Base-by-base conservation (phyloP, 495 filamentous ascomycete genomes). In the Penicillium silybi region DNA sequence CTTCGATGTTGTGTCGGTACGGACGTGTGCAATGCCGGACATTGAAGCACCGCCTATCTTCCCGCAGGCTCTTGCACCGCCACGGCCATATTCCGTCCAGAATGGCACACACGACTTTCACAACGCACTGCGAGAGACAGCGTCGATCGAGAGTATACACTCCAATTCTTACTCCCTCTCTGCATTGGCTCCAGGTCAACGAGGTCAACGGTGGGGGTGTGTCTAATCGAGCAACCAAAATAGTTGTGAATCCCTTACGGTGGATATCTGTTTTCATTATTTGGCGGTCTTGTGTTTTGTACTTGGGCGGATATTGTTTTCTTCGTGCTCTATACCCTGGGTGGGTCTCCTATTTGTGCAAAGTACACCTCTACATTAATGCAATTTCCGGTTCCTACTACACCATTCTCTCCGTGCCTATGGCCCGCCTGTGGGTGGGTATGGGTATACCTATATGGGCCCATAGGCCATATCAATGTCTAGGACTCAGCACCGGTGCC, bases 101-200 rank as follows among this genome's bases (percentile, higher is more conserved):
- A 50, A 43, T 10, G 53, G 51, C n/a, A 56, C 59, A 0, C 41
- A 43, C n/a, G 52, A 61, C 4, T 65, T 63, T 5, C 62, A 63
- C 26, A 40, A 60, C 18, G 59, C 54, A 0, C 18, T 63, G 6
- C 53, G 52, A 2, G 48, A 65, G 38, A 58, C 62, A 0, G 22
- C 44, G 0, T 57, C 52, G 1, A 46, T 23, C 17, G 56, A 59
- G 6, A 47, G 49, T 29, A 25, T 47, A 16, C 37, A 42, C 23
- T 11, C 37, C 4, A 10, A 10, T 2, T 2, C 0, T 5, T n/a
- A 19, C 6, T n/a, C 47, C 0, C 27, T 42, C 13, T 32, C 1
- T 39, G 44, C 15, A 26, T 46, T 8, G 50, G 46, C 1, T 50
- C 50, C 1, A 22, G 32, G 7, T 39, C 49, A 13, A 50, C 50